Evolutionary conservation across 2,329 filamentous ascomycete genomes (phyloP), one percentile per base, ranked within the genome.

Genomic region (Bipolaris zeicola): DNA sequence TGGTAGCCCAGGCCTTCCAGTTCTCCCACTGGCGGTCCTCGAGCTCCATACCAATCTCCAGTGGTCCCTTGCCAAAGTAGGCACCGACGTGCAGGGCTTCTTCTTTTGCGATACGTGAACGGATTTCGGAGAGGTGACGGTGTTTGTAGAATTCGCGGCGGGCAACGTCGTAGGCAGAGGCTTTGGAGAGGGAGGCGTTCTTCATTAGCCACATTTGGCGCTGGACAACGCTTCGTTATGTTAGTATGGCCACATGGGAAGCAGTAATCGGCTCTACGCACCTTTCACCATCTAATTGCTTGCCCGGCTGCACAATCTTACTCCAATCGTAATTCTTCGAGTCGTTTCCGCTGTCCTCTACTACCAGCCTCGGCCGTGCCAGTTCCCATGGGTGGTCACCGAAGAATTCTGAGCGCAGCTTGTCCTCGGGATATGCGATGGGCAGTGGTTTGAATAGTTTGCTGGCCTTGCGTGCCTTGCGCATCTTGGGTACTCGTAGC

Each of bases 351-450:
- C 94, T 89, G 65, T 87, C 82, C 78, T 99, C 95, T 8, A 98
- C 79, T 44, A 99, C 81, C 56, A 96, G 83, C 65, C 91, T 85
- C 52, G 95, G 95, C 61, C 94, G 85, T 16, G 95, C 95, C 71
- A 99, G 80, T 78, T 99, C 95, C 95, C 95, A 99, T 5, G 95
- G 95, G 75, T 99, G 95, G 76, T 99, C 94, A 70, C 84, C 87
- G 81, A 91, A 99, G 80, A 98, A 99, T 26, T 88, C 86, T 65
- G 79, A 82, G 62, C 95, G 88, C 70, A 99, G 82, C 58, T 80
- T 78, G 77, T 99, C 95, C 76, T 99, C 95, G 58, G 89, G 86
- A 74, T 95, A 97, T 51, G 79, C 80, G 62, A 99, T 88, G 55
- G 81, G 79, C 63, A 92, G 85, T 1, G 95, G 95, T 67, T 88